A percentile compares a stretch with the other conserved stretches of the same genome.
phyloP scores from a whole-genome alignment of 768 basidiomycete genomes.

The Russula ochroleuca region DNA sequence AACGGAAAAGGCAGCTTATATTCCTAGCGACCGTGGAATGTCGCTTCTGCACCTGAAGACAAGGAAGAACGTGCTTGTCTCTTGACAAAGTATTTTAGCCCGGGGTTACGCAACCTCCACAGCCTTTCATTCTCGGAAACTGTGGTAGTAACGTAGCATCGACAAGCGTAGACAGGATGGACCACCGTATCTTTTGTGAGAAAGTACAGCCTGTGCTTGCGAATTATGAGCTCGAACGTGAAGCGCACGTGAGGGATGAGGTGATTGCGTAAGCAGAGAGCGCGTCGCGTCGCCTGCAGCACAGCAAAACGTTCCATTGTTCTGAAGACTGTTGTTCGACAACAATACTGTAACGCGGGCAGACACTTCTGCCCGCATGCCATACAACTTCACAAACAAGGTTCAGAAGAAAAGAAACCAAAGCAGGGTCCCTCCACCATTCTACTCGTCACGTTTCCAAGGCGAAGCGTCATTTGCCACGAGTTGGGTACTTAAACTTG shows the following conservation, averaged over 20 bases:
- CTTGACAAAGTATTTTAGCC: too few relatives aligned
- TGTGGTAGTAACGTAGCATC: too few relatives aligned
- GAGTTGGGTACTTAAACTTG: constrained; percentile 22
- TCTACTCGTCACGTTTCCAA: constrained; percentile 20
- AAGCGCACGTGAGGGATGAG: background rate
- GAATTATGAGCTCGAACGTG: too few relatives aligned
- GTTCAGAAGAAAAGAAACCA: background rate
- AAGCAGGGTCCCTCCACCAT: background rate
- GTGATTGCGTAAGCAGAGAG: background rate
- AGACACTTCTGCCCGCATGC: background rate
- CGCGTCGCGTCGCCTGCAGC: constrained; percentile 2
- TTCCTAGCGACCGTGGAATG: too few relatives aligned
- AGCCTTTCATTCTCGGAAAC: too few relatives aligned
- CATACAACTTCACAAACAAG: constrained; percentile 13
- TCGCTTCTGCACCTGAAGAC: too few relatives aligned
- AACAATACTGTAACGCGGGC: constrained; percentile 15
- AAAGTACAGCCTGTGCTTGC: too few relatives aligned
- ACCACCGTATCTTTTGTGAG: too few relatives aligned
- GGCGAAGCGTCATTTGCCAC: constrained; percentile 16
- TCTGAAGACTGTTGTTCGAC: constrained; percentile 13
- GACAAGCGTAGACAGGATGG: too few relatives aligned
- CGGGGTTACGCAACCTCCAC: too few relatives aligned
- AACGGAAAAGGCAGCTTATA: too few relatives aligned
- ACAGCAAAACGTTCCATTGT: constrained; percentile 19
- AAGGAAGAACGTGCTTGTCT: too few relatives aligned